Percentiles rank a stretch among this genome's conserved stretches.
Evolutionary conservation across 345 rosid genomes (phyloP).

Genomic region (Lumnitzera racemosa): DNA sequence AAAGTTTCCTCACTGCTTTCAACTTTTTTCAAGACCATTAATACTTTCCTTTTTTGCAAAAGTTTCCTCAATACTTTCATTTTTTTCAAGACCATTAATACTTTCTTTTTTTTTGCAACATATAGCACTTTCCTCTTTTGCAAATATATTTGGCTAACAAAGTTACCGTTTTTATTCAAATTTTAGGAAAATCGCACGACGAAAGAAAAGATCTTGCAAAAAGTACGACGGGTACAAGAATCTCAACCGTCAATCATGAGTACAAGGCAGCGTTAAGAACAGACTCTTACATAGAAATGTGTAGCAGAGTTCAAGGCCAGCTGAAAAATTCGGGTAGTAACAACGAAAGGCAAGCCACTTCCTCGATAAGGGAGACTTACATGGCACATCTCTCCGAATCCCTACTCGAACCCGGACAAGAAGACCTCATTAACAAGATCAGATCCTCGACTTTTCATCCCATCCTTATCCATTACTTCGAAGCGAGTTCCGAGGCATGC

Average conservation of each 20-base stretch:
- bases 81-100: too few relatives aligned
- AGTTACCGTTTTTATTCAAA: too few relatives aligned
- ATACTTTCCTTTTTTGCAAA: too few relatives aligned
- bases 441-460: conserved; percentile 28
- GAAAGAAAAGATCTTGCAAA: conserved; percentile 11
- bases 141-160: too few relatives aligned
- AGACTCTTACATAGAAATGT: conserved; percentile 63
- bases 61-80: too few relatives aligned
- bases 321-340: conserved; percentile 9
- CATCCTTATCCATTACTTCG: conserved; percentile 44
- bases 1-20: too few relatives aligned
- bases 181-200: conserved; percentile 26
- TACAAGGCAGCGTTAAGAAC: conserved; percentile 83
- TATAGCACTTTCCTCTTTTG: too few relatives aligned
- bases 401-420: conserved; percentile 54
- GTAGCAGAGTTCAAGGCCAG: conserved; percentile 49
- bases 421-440: conserved; percentile 31
- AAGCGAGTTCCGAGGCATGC: conserved; percentile 46
- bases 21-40: too few relatives aligned
- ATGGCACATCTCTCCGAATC: conserved; percentile 40
- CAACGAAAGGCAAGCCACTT: conserved; percentile 17
- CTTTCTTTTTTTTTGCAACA: too few relatives aligned
- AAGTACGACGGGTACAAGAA: conserved; percentile 28
- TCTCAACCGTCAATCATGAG: conserved; percentile 57
- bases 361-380: conserved; percentile 4